Base-by-base conservation (phyloP, 306 rosid species). In the Pterocarpus santalinus region DNA sequence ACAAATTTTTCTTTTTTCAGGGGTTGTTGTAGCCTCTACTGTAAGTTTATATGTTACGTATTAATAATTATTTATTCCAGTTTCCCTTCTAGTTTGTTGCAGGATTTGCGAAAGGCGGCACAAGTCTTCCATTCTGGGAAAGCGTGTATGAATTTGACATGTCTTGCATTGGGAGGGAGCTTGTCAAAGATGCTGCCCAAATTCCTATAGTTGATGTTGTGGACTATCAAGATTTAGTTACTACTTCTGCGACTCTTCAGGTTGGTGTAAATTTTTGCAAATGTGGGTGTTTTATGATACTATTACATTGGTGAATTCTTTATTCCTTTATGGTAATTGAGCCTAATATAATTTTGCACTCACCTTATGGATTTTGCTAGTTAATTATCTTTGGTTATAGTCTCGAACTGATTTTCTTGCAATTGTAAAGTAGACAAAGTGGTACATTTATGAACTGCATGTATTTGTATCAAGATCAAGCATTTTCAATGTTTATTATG, bases 121-220 rank as follows among this genome's bases (percentile, higher is more conserved):
- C 98, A 5, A 91, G 99, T 84, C 91, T 93, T 85, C 93, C 94
- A 10, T 95, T 95, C 90, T 95, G 98, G 99, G 98, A 93, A 69
- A 86, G 86, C 41, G 96, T 95, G 76, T 86, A 75, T 77, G 92
- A 92, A 76, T 89, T 95, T 85, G 82, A 87, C 84, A 95, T 93
- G 94, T 90, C 97, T 65, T 82, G 88, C 81, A 85, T 95, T 47
- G 99, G 99, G 51, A 88, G 91, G 78, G 99, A 95, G 76, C 95
- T 95, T 74, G 77, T 91, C 49, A 79, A 70, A 22, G 93, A 87
- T 69, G 96, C 99, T 65, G 90, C 97, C 47, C 77, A 78, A 62
- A 67, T 83, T 66, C 98, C 98, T 44, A 91, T 95, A n/a, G 97
- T 93, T n/a, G 99, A 95, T 78, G 73, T 83, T 22, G 80, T 93